Conservation (phyloP, 495 filamentous ascomycete genomes). For the Penicillium cataractarum region DNA sequence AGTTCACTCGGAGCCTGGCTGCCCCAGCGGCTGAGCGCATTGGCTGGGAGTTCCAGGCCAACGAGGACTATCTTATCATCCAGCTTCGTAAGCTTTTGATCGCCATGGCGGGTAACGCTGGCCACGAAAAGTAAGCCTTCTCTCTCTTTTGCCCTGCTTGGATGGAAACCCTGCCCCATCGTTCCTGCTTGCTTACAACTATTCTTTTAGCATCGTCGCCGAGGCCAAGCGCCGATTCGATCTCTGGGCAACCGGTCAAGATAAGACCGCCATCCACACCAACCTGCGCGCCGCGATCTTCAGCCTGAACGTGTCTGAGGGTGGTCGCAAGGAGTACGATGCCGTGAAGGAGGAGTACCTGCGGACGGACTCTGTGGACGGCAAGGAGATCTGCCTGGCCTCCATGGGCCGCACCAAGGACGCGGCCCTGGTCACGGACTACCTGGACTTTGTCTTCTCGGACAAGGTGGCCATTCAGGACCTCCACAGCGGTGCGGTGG, state of each 20-base stretch:
- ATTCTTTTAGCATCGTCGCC: conserved; percentile 54
- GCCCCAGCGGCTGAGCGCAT: conserved; percentile 71
- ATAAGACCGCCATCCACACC: conserved; percentile 72
- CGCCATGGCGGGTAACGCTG: conserved; percentile 68
- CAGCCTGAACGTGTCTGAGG: conserved; percentile 71
- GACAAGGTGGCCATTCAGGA: conserved; percentile 78
- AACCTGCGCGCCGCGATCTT: conserved; percentile 80
- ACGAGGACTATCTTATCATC: conserved; percentile 79
- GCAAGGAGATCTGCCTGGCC: conserved; percentile 80
- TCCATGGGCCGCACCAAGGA: conserved; percentile 76
- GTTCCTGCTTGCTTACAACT: conserved; percentile 25
- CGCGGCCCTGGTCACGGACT: conserved; percentile 65
- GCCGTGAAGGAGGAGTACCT: conserved; percentile 82
- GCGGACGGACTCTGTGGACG: conserved; percentile 80
- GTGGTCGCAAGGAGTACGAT: conserved; percentile 67
- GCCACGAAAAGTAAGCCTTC: conserved; percentile 67
- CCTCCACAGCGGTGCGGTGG: conserved; percentile 75
- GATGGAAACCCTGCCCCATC: too few relatives aligned
- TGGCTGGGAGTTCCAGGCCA: conserved; percentile 78
- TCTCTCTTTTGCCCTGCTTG: neutral
- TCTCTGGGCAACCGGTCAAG: conserved; percentile 66
- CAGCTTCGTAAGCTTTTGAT: conserved; percentile 83
- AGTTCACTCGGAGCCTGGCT: conserved; percentile 72
- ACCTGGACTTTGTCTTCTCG: conserved; percentile 80
- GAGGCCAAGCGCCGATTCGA: conserved; percentile 78